These are phyloP conservation scores for Lenzites betulinus DNA, from an alignment of 768 basidiomycete genomes.

Conservation along the genomic window DNA sequence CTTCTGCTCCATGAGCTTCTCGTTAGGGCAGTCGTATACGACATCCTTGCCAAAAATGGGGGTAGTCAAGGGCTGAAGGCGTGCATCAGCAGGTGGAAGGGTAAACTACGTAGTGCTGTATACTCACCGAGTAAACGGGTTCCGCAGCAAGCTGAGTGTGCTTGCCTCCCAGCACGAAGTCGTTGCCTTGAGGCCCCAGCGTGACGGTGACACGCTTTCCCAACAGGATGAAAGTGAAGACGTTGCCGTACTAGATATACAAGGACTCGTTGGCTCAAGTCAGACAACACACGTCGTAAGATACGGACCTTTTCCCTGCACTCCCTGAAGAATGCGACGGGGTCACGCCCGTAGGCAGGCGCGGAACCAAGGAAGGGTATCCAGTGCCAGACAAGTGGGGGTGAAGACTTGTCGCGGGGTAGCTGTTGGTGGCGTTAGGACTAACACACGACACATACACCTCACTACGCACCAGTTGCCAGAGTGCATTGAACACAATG, in stretches of 20 bases:
- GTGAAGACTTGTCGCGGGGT: constrained; percentile 69
- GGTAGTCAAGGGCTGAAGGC: constrained; percentile 78
- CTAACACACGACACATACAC: background rate
- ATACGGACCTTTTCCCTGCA: constrained; percentile 72
- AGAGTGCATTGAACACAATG: constrained; percentile 72
- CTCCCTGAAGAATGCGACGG: constrained; percentile 81
- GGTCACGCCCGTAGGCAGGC: constrained; percentile 87
- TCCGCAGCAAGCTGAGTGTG: constrained; percentile 91
- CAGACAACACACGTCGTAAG: background rate
- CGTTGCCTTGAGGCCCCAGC: constrained; percentile 88
- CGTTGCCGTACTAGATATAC: constrained; percentile 76
- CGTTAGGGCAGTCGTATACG: constrained; percentile 96
- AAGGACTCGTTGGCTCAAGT: background rate
- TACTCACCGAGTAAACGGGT: constrained; percentile 88
- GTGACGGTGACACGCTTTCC: constrained; percentile 91
- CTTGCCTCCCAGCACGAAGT: constrained; percentile 94
- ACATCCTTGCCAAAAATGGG: constrained; percentile 98
- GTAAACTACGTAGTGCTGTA: background rate
- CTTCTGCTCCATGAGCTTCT: constrained; percentile 98
- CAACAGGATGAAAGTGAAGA: constrained; percentile 94
- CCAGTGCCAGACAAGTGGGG: constrained; percentile 93
- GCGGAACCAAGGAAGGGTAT: constrained; percentile 91
- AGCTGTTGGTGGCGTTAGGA: constrained; percentile 44
- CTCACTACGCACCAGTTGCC: constrained; percentile 61
- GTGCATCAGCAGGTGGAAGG: background rate